These are phyloP conservation scores for Entoloma clypeatum DNA, from an alignment of 1,284 basidiomycete genomes.

Conservation along the genomic window DNA sequence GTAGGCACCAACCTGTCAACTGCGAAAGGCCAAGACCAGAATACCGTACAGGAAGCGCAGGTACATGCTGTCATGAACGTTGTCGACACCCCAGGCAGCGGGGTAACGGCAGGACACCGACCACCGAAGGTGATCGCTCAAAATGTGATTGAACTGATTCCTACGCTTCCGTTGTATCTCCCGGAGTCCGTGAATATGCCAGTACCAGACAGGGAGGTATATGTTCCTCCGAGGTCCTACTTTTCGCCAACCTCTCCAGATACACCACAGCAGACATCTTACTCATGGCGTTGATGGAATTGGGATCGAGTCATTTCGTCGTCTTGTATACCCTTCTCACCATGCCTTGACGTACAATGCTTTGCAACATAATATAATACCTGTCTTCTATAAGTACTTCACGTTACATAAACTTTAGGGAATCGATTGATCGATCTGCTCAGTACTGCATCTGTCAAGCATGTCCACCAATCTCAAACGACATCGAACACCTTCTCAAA, in stretches of 20 bases:
- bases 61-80: slow-evolving; percentile 75
- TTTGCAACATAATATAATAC: too few species aligned
- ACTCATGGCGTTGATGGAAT: slow-evolving; percentile 11
- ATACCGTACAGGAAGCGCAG: slow-evolving; percentile 59
- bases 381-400: too few species aligned
- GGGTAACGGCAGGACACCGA: slow-evolving; percentile 31
- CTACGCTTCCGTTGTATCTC: slow-evolving; percentile 60
- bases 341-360: too few species aligned
- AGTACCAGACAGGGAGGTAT: slow-evolving; percentile 9
- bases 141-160: slow-evolving; percentile 79
- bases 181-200: slow-evolving; percentile 29
- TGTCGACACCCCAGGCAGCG: slow-evolving; percentile 36
- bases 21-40: slow-evolving; percentile 31
- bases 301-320: background rate
- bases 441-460: slow-evolving; percentile 4
- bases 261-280: slow-evolving; percentile 9
- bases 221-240: slow-evolving; percentile 11
- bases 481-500: slow-evolving; percentile 27
- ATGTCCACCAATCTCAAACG: slow-evolving; percentile 23
- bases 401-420: too few species aligned
- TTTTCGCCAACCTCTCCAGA: slow-evolving; percentile 17
- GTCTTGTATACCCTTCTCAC: background rate
- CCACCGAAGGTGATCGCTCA: slow-evolving; percentile 53
- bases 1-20: slow-evolving; percentile 58
- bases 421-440: too few species aligned